A percentile compares a stretch with the other conserved stretches of the same genome.
Evolutionary conservation across 2,329 filamentous ascomycete genomes (phyloP).

Genomic region (Fusarium sp.): DNA sequence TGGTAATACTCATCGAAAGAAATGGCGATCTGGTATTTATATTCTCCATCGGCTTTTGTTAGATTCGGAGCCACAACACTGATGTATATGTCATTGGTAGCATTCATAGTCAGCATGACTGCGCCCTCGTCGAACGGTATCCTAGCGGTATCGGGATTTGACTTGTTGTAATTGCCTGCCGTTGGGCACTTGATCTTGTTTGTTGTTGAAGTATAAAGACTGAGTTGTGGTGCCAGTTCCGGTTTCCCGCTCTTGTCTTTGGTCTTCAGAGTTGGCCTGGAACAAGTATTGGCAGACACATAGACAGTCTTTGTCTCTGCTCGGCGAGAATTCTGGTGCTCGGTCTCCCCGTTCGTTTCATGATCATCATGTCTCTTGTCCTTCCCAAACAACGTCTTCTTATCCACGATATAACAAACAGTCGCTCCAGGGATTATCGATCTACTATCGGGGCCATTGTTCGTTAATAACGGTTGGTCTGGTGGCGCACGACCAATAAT

Average conservation of each 20-base stretch:
- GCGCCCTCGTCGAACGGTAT: slow-evolving; percentile 75
- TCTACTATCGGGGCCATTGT: slow-evolving; percentile 71
- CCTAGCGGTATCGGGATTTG: slow-evolving; percentile 41
- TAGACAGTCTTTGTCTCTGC: slow-evolving; percentile 67
- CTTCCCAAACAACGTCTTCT: slow-evolving; percentile 45
- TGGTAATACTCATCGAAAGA: slow-evolving; percentile 86
- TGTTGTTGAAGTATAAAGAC: slow-evolving; percentile 78
- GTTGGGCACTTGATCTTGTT: slow-evolving; percentile 48
- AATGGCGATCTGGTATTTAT: slow-evolving; percentile 83
- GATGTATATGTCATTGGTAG: slow-evolving; percentile 78
- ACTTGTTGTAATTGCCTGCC: slow-evolving; percentile 35
- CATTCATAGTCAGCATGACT: slow-evolving; percentile 70
- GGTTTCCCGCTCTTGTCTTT: slow-evolving; percentile 25
- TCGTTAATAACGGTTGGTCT: slow-evolving; percentile 63
- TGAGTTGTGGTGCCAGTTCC: slow-evolving; percentile 73
- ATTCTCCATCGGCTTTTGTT: slow-evolving; percentile 72
- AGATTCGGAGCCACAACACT: slow-evolving; percentile 78
- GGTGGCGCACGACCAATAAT: slow-evolving; percentile 71
- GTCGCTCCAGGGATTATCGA: slow-evolving; percentile 73
- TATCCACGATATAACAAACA: slow-evolving; percentile 56
- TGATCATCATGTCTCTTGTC: slow-evolving; percentile 27
- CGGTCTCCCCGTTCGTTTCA: slow-evolving; percentile 12
- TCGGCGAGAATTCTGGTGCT: slow-evolving; percentile 44
- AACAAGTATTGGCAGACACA: slow-evolving; percentile 87
- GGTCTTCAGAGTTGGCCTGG: slow-evolving; percentile 70